These are phyloP conservation scores for Bonnemaisonia californica DNA, from an alignment of 31 red algal genomes.

Conservation along the genomic window DNA sequence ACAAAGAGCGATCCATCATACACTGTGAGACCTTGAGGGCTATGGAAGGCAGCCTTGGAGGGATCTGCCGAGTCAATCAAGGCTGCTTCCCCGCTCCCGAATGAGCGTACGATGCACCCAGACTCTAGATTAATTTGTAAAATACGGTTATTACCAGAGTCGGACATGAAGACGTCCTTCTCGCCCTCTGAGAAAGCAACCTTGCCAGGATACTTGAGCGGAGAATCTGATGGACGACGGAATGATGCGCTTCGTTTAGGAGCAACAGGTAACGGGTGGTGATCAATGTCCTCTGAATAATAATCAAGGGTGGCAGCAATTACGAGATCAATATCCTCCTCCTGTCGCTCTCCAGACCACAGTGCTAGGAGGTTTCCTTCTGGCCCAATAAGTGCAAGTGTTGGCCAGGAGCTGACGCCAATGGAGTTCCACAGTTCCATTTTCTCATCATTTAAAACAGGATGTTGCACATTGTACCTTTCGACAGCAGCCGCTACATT, in stretches of 20 bases:
- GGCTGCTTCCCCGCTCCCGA: constrained; percentile 68
- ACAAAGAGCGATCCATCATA: constrained; percentile 62
- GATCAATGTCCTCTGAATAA: constrained; percentile 51
- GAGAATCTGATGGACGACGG: constrained; percentile 24
- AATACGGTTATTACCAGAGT: constrained; percentile 88
- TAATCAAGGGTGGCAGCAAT: constrained; percentile 64
- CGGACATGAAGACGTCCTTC: constrained; percentile 72
- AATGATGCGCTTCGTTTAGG: constrained; percentile 33
- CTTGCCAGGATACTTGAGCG: constrained; percentile 72
- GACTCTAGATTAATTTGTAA: constrained; percentile 49
- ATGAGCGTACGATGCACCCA: constrained; percentile 45
- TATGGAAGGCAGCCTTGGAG: constrained; percentile 58
- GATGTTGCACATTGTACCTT: constrained; percentile 67
- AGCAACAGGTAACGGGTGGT: constrained; percentile 59
- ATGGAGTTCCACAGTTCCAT: constrained; percentile 75
- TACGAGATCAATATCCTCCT: constrained; percentile 58
- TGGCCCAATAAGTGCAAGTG: constrained; percentile 61
- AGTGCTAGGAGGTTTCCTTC: constrained; percentile 74
- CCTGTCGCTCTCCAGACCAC: constrained; percentile 81
- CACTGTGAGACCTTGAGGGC: constrained; percentile 81
- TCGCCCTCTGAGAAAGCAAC: constrained; percentile 34
- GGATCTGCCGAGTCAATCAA: constrained; percentile 62
- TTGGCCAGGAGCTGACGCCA: constrained; percentile 80
- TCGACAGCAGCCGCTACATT: constrained; percentile 80
- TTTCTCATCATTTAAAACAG: constrained; percentile 75